Conservation (phyloP, 106 monocot genomes). For the Posidonia australis region DNA sequence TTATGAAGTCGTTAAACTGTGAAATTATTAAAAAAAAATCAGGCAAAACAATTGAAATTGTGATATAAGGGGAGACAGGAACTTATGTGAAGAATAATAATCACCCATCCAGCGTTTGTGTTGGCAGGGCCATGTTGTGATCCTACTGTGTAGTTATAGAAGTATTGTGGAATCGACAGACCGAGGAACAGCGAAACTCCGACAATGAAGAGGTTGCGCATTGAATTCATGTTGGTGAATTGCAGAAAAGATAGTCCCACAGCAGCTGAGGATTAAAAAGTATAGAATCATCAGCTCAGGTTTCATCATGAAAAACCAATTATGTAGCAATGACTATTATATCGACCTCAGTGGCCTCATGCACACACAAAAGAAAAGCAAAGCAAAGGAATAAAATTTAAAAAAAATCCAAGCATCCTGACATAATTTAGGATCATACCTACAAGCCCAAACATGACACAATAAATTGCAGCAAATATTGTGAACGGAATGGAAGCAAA, state of each 20-base stretch:
- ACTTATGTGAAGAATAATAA: neutral
- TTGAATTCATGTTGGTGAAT: constrained; percentile 99
- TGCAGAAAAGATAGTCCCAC: constrained; percentile 96
- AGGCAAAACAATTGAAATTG: neutral
- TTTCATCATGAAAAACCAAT: neutral
- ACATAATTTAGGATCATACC: constrained; percentile 31
- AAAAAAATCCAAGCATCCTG: neutral
- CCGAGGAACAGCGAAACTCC: constrained; percentile 90
- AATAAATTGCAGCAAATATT: constrained; percentile 85
- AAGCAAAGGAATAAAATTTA: no score
- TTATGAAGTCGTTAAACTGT: constrained; percentile 96
- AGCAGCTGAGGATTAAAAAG: constrained; percentile 43
- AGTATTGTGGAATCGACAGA: constrained; percentile 80
- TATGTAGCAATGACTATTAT: no score
- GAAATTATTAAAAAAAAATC: neutral
- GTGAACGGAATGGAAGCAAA: constrained; percentile 97
- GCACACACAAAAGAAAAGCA: no score
- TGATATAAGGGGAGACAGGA: neutral
- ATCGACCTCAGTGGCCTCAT: no score
- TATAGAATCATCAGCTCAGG: neutral
- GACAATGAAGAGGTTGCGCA: constrained; percentile 89
- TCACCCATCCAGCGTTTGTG: constrained; percentile 84
- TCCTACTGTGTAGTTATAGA: constrained; percentile 41
- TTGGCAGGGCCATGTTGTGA: constrained; percentile 62
- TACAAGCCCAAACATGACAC: constrained; percentile 82